Base-by-base conservation (phyloP, 768 basidiomycete genomes). In the Calocybe indica region DNA sequence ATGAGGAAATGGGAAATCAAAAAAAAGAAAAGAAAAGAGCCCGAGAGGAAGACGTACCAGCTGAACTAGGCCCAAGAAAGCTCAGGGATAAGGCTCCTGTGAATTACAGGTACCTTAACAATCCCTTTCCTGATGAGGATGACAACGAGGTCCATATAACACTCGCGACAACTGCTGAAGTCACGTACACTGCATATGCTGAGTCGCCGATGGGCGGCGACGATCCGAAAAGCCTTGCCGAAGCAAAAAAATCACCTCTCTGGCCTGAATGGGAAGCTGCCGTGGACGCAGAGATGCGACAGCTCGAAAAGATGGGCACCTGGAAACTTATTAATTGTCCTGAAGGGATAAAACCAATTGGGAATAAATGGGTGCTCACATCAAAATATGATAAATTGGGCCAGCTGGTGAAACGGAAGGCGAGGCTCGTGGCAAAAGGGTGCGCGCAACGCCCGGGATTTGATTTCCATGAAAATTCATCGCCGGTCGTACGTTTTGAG, bases 351-450 rank as follows among this genome's bases (percentile, higher is more conserved):
- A 72, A 70, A 33, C 31, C 65, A 6, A 58, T 77, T n/a, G 65
- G 67, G 2, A 59, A 52, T 37, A 61, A 65, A 13, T 76, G 71
- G 70, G 71, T 77, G 5, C 77, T 66, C 52, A 52, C 52, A 11
- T 50, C 62, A 30, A 79, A 80, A 54, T 45, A 56, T 30, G 67
- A 74, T 47, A 51, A 59, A 0, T 36, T 53, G 1, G 71, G 74
- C 9, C 40, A 54, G 0, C 58, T 75, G 28, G 46, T 52, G 3
- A 53, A 60, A 5, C 68, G 69, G 64, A 76, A 76, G 53, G 74
- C 69, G 2, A 49, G 68, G 1, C 58, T 78, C 0, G 70, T 75
- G 1, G 69, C 71, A 2, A 56, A 67, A 42, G 69, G 76, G 0
- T 72, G 66, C 57, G 46, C 60, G 0, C 76, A 79, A 54, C 43